Evolutionary conservation across 1,139 yeast genomes (phyloP), one percentile per base, ranked within the genome.

Genomic region (Magnusiomyces paraingens): DNA sequence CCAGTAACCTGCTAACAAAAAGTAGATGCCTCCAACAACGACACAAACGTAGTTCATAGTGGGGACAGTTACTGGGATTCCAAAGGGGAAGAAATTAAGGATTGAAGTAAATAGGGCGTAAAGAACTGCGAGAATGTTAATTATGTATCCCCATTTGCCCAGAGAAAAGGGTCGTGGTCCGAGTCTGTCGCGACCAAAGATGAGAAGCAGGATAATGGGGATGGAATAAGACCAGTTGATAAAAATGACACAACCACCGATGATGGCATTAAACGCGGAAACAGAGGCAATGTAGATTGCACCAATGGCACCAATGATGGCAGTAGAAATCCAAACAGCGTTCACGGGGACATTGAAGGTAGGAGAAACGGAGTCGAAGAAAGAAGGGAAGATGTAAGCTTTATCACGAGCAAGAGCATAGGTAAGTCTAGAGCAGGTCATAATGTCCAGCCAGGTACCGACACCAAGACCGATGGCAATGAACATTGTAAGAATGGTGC

Each of bases 351-450:
- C 83, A 3, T 70, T 72, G 53, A 73, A 74, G 56, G 78, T 80
- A 2, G 80, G 73, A 58, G 83, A 83, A 45, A 87, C 87, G 61
- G 78, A 77, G 3, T 83, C 77, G 86, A 90, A 86, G 40, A 78
- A 67, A n/a, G 35, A 39, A n/a, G 58, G 53, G 48, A 52, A 55
- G 38, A 95, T 95, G 52, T 87, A 70, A 0, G 91, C 95, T 43
- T 84, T 86, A 66, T 87, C 95, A 70, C 95, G 79, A 50, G 94
- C 89, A 69, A 87, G 81, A 22, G 90, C 87, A 67, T 80, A 86
- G 0, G 90, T 85, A 15, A 86, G 79, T 73, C 95, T 80, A 2
- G 94, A 85, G 2, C 91, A 87, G 56, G 87, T 77, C 64, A 86
- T 73, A 22, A 85, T 67, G 2, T 82, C 86, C 57, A 86, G 74